Evolutionary conservation across 345 rosid genomes (phyloP), one percentile per base, ranked within the genome.

Genomic region (Acer negundo): DNA sequence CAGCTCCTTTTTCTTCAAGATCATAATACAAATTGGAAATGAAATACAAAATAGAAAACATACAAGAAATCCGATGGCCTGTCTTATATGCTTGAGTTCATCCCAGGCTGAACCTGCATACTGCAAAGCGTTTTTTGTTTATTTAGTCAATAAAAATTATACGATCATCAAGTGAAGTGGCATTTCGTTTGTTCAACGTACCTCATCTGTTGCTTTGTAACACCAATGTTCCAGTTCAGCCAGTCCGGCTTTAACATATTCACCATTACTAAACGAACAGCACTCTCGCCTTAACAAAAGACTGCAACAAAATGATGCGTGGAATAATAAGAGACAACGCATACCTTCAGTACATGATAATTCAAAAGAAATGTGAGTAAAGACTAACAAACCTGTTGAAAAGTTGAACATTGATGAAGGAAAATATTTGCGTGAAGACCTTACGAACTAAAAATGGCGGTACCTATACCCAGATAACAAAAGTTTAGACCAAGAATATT

Each of bases 141-240:
- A 3, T 42, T 67, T 44, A 67, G 82, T 69, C 28, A 26, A 26
- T 73, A 10, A 24, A 28, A 19, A 47, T 55, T 26, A 55, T 75
- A 59, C 26, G 77, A 47, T 23, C 69, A 47, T 42, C 67, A 49
- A 67, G 55, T 22, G 62, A 75, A 84, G 46, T 28, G 75, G 42
- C 42, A 68, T 35, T 35, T 35, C 38, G 53, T 66, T 53, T 61
- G 66, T 55, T 47, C 35, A 49, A 67, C 65, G 59, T 86, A 94
- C 98, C 95, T 93, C 97, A 77, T 95, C 97, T 0, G 98, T 95
- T 83, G 98, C 97, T 67, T 90, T 89, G 73, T 87, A 90, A 80
- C 98, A 95, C 98, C 97, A 95, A 70, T 93, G 97, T 82, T 95
- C 98, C 81, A 95, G 80, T 83, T 95, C 98, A 74, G 97, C 94